phyloP scores from a whole-genome alignment of 306 rosid species.

The Leucaena leucocephala region DNA sequence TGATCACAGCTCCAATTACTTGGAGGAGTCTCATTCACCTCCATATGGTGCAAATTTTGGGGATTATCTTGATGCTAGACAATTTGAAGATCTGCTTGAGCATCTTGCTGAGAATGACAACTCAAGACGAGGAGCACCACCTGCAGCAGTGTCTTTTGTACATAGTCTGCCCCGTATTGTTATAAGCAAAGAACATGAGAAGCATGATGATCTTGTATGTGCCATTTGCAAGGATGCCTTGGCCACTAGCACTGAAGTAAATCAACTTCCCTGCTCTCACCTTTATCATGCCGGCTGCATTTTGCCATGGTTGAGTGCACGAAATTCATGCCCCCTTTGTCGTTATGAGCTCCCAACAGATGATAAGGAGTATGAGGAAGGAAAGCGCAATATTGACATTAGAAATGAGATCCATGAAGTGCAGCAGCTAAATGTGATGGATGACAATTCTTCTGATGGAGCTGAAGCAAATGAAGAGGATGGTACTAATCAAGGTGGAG shows the following conservation, averaged over 20 bases:
- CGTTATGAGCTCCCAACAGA: constrained; percentile 95
- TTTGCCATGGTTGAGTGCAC: constrained; percentile 86
- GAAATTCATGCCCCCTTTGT: constrained; percentile 94
- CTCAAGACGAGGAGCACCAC: constrained; percentile 91
- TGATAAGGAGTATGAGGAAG: constrained; percentile 84
- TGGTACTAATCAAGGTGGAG: constrained; percentile 39
- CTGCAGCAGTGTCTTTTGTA: constrained; percentile 67
- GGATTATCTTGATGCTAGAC: constrained; percentile 70
- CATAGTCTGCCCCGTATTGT: constrained; percentile 60
- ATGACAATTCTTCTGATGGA: constrained; percentile 50
- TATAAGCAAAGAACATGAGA: constrained; percentile 63
- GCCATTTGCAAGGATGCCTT: constrained; percentile 91
- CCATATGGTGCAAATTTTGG: constrained; percentile 56
- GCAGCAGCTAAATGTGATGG: constrained; percentile 46
- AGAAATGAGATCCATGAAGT: constrained; percentile 45
- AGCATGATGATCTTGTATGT: constrained; percentile 69
- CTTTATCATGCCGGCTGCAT: constrained; percentile 85
- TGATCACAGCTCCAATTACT: constrained; percentile 38
- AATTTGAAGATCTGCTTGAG: constrained; percentile 71
- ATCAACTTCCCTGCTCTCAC: constrained; percentile 87
- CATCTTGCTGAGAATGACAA: constrained; percentile 74
- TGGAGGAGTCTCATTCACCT: constrained; percentile 52
- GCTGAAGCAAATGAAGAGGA: constrained; percentile 52
- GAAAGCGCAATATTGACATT: constrained; percentile 51
- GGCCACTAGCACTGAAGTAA: constrained; percentile 59